Percentiles rank a stretch among this genome's conserved stretches.
Evolutionary conservation across 768 basidiomycete genomes (phyloP).

Genomic region (Cyclocybe cylindracea): DNA sequence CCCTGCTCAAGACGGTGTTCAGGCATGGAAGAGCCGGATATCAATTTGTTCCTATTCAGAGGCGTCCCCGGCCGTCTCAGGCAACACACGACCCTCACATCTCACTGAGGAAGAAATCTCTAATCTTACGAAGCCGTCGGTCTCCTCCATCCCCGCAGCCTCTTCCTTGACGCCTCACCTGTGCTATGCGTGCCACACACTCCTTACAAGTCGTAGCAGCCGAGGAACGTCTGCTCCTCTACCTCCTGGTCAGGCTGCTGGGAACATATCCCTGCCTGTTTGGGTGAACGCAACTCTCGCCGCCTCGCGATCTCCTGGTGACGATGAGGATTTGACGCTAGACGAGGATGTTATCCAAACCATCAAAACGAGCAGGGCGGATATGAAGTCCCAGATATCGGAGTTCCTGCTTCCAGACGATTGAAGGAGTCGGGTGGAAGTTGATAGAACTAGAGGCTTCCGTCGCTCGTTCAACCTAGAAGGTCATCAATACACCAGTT

Average conservation of each 20-base stretch:
- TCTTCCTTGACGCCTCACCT: slow-evolving; percentile 40
- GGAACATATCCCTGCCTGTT: slow-evolving; percentile 32
- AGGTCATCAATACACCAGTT: neutral
- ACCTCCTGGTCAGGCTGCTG: slow-evolving; percentile 6
- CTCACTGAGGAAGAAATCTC: slow-evolving; percentile 19
- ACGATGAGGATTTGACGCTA: slow-evolving; percentile 4
- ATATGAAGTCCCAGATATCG: slow-evolving; percentile 38
- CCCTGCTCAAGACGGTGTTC: slow-evolving; percentile 62
- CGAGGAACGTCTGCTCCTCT: slow-evolving; percentile 29
- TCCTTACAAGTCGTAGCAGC: slow-evolving; percentile 57
- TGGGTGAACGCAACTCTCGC: slow-evolving; percentile 32
- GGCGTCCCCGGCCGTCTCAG: slow-evolving; percentile 20
- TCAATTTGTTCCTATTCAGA: slow-evolving; percentile 61
- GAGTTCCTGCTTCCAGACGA: slow-evolving; percentile 23
- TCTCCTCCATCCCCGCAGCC: slow-evolving; percentile 15
- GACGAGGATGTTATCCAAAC: slow-evolving; percentile 1
- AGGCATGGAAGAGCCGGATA: slow-evolving; percentile 74
- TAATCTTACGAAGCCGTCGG: slow-evolving; percentile 14
- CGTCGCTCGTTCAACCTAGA: neutral
- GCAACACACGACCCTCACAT: slow-evolving; percentile 26
- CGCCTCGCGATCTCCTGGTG: neutral
- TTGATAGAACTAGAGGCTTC: neutral
- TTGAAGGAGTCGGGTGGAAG: neutral
- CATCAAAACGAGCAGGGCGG: slow-evolving; percentile 28
- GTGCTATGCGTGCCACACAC: slow-evolving; percentile 67